phyloP scores from a whole-genome alignment of 164 flowering plant genomes.

The Piper longum region DNA sequence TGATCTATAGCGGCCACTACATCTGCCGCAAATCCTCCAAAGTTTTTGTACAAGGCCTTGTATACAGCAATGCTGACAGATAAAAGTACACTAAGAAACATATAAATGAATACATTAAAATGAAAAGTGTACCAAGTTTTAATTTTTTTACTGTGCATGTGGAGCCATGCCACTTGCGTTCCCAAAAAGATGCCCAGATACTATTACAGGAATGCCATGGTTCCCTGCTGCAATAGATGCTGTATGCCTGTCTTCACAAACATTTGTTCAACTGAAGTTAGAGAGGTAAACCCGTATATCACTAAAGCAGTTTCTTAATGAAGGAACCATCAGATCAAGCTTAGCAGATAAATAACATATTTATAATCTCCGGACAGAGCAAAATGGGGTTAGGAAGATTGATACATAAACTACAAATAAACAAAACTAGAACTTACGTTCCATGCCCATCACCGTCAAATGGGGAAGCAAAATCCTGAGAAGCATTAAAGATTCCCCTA shows the following conservation, averaged over 20 bases:
- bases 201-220: constrained; percentile 80
- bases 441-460: constrained; percentile 98
- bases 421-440: constrained; percentile 42
- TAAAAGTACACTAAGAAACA: constrained; percentile 1
- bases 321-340: too few species aligned
- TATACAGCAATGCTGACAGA: constrained; percentile 73
- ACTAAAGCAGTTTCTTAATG: neutral
- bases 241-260: constrained; percentile 56
- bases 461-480: constrained; percentile 89
- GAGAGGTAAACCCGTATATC: neutral
- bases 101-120: neutral
- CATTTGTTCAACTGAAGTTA: neutral
- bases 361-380: too few species aligned
- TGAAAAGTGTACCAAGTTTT: neutral
- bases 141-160: constrained; percentile 69
- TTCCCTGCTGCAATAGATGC: constrained; percentile 64
- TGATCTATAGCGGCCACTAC: constrained; percentile 98
- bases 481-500: constrained; percentile 88
- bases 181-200: constrained; percentile 81
- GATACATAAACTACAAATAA: neutral
- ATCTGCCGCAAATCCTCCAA: constrained; percentile 99
- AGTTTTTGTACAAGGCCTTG: constrained; percentile 92
- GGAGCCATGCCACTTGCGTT: constrained; percentile 99
- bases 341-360: neutral
- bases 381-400: neutral